A percentile compares a stretch with the other conserved stretches of the same genome.
phyloP scores from a whole-genome alignment of 805 yeast species.

The Lachancea meyersii region DNA sequence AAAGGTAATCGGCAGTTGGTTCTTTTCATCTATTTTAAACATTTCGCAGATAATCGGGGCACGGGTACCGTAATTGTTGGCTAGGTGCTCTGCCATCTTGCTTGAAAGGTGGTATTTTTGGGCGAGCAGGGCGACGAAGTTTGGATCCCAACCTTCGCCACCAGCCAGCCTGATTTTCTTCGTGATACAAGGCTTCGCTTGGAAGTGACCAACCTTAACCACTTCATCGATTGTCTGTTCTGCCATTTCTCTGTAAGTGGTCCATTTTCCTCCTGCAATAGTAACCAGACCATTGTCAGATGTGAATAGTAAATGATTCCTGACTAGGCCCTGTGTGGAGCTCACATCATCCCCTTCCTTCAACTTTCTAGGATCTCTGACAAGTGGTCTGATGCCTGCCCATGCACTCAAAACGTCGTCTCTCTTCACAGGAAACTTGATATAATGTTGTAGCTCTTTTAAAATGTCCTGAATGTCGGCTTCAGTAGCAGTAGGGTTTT shows the following conservation, averaged over 20 bases:
- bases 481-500: slow-evolving; percentile 77
- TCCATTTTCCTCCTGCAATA: slow-evolving; percentile 97
- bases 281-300: slow-evolving; percentile 76
- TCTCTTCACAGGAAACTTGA: slow-evolving; percentile 81
- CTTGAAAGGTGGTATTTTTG: slow-evolving; percentile 72
- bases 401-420: slow-evolving; percentile 91
- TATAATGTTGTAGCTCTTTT: slow-evolving; percentile 81
- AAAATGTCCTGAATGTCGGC: slow-evolving; percentile 83
- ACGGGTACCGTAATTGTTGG: slow-evolving; percentile 84
- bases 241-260: slow-evolving; percentile 97
- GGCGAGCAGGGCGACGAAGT: slow-evolving; percentile 69
- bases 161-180: slow-evolving; percentile 58
- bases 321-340: slow-evolving; percentile 81
- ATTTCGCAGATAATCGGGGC: slow-evolving; percentile 69
- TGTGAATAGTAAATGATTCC: slow-evolving; percentile 75
- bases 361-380: slow-evolving; percentile 62
- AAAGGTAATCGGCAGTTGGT: slow-evolving; percentile 61
- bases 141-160: slow-evolving; percentile 70
- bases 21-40: slow-evolving; percentile 43
- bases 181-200: slow-evolving; percentile 38
- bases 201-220: slow-evolving; percentile 42
- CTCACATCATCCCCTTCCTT: slow-evolving; percentile 37
- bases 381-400: slow-evolving; percentile 96
- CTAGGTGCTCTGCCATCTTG: slow-evolving; percentile 71
- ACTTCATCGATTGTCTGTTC: slow-evolving; percentile 82